Percentiles rank a stretch among this genome's conserved stretches.
Evolutionary conservation across 352 stramenopile genomes (phyloP).

Genomic region (Phytopythium oedochilum): DNA sequence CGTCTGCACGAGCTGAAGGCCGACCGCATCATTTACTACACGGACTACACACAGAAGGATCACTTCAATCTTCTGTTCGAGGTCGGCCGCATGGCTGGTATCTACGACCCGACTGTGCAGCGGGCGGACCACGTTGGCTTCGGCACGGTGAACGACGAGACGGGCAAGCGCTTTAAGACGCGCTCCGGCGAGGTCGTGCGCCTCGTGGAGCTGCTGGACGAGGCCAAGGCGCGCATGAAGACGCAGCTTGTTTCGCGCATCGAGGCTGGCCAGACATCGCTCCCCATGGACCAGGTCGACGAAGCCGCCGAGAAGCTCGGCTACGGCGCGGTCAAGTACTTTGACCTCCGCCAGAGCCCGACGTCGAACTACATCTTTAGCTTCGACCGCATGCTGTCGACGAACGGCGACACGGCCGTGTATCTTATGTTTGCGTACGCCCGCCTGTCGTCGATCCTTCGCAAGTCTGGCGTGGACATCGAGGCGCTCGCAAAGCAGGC

Average conservation of each 20-base stretch:
- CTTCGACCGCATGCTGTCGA: conserved; percentile 99
- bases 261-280: conserved; percentile 83
- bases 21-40: conserved; percentile 83
- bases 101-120: conserved; percentile 80
- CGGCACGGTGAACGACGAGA: conserved; percentile 85
- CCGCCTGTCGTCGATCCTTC: conserved; percentile 96
- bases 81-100: conserved; percentile 67
- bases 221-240: conserved; percentile 96
- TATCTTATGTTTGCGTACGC: conserved; percentile 99
- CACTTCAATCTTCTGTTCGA: conserved; percentile 86
- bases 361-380: conserved; percentile 99
- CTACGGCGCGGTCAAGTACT: conserved; percentile 99
- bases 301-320: conserved; percentile 93
- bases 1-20: conserved; percentile 80
- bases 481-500: conserved; percentile 47
- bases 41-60: conserved; percentile 86
- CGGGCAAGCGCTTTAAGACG: conserved; percentile 96
- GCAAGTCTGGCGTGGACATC: conserved; percentile 91
- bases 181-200: conserved; percentile 97
- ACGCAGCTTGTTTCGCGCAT: conserved; percentile 90
- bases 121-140: conserved; percentile 83
- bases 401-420: conserved; percentile 98
- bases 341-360: conserved; percentile 97
- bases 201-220: conserved; percentile 98
- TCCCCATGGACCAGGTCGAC: conserved; percentile 91